Conservation (phyloP, 2,329 filamentous ascomycete genomes). For the Botrytis fragariae region DNA sequence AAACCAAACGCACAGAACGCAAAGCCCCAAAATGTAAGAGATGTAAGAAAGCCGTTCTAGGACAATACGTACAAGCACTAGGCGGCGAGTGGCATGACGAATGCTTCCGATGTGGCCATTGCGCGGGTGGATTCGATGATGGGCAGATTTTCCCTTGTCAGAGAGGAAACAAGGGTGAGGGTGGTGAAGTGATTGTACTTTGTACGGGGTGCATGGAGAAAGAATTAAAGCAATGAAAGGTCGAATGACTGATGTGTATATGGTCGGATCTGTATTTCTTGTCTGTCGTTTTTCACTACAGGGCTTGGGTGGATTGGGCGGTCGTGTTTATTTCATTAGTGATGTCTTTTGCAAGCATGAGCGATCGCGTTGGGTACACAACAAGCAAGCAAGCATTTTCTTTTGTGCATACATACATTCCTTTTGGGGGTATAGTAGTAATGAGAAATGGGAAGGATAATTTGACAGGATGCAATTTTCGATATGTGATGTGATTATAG, state of each 20-base stretch:
- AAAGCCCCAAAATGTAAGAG: conserved; percentile 84
- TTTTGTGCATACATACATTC: conserved; percentile 1
- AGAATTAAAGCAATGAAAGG: conserved; percentile 51
- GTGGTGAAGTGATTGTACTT: conserved; percentile 52
- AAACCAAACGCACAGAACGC: conserved; percentile 86
- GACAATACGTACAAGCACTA: conserved; percentile 84
- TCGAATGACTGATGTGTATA: conserved; percentile 1
- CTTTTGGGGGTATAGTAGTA: not conserved
- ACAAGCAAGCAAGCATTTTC: conserved; percentile 5
- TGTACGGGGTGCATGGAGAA: conserved; percentile 60
- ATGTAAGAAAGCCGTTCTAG: conserved; percentile 80
- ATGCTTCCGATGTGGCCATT: conserved; percentile 79
- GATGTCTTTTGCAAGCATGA: not conserved
- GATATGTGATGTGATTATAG: not conserved
- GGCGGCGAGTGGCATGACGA: conserved; percentile 90
- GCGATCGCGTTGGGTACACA: not conserved
- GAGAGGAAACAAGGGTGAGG: conserved; percentile 44
- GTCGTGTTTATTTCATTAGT: not conserved
- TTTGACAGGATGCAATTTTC: not conserved
- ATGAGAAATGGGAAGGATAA: not conserved
- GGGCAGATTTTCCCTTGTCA: conserved; percentile 59
- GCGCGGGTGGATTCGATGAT: conserved; percentile 59
- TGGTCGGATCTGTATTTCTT: not conserved
- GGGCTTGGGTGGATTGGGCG: not conserved
- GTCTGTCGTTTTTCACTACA: conserved; percentile 1